Conservation (phyloP, 2,329 filamentous ascomycete species). For the Arthrobotrys megalospora region DNA sequence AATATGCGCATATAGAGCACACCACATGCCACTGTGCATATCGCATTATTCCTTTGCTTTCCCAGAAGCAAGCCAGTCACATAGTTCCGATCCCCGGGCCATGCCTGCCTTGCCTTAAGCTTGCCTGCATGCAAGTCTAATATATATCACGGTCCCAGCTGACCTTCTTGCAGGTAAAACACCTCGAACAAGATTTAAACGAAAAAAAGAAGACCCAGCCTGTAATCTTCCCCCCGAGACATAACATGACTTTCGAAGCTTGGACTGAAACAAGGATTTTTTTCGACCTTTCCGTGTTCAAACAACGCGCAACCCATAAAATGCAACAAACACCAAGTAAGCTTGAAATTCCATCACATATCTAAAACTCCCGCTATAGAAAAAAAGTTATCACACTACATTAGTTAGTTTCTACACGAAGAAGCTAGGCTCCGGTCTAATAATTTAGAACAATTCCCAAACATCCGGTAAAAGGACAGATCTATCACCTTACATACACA, state of each 20-base stretch:
- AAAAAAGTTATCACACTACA: slow-evolving; percentile 66
- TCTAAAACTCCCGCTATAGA: slow-evolving; percentile 35
- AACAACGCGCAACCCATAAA: slow-evolving; percentile 22
- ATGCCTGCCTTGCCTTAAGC: slow-evolving; percentile 17
- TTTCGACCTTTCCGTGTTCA: too few relatives aligned
- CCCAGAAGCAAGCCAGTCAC: slow-evolving; percentile 22
- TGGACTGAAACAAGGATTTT: slow-evolving; percentile 38
- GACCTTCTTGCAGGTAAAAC: slow-evolving; percentile 57
- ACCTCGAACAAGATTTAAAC: slow-evolving; percentile 17
- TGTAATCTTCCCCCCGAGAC: not conserved
- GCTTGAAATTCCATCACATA: slow-evolving; percentile 48
- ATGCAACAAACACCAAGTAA: slow-evolving; percentile 62
- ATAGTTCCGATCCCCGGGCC: slow-evolving; percentile 11
- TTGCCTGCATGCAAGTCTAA: slow-evolving; percentile 52
- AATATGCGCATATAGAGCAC: slow-evolving; percentile 18
- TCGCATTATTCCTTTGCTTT: slow-evolving; percentile 12
- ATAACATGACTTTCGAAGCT: slow-evolving; percentile 26
- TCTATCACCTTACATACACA: slow-evolving; percentile 30
- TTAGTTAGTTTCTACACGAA: slow-evolving; percentile 15
- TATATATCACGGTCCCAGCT: slow-evolving; percentile 49
- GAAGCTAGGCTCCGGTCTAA: slow-evolving; percentile 65
- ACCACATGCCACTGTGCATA: slow-evolving; percentile 32
- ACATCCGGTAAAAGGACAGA: slow-evolving; percentile 61
- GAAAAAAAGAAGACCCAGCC: slow-evolving; percentile 3
- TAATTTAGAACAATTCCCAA: slow-evolving; percentile 65